Base-by-base conservation (phyloP, 2,329 filamentous ascomycete genomes). In the Alternaria arbusti region DNA sequence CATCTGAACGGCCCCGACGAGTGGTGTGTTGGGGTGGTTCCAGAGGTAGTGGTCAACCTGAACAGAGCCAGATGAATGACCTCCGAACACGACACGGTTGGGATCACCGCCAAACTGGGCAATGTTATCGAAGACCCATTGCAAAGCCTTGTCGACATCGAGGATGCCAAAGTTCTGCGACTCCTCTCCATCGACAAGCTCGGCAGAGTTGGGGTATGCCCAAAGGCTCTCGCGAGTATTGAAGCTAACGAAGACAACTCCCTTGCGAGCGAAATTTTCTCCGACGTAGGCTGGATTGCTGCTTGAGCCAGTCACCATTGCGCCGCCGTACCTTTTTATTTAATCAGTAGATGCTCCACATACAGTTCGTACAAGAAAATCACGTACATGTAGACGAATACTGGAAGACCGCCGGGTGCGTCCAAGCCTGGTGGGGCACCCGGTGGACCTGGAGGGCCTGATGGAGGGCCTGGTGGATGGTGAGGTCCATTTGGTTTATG, bases 201-300 rank as follows among this genome's bases (percentile, higher is more conserved):
- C 81, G 3, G 77, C 71, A 11, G 81, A 82, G 63, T 82, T 73
- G 7, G 81, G 81, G 2, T 81, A 83, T 11, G 80, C 81, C 45
- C 77, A 83, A 45, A 82, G 73, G 60, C 80, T 73, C 52, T 73
- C 71, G 40, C 71, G 70, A 5, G 71, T 73, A 54, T 73, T 73
- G 57, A 73, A 72, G 61, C 67, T 73, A n/a, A 73, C 71, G 28
- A 64, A 73, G 17, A 73, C 54, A 20, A 72, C 70, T 25, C 67
- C 71, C 46, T 72, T 72, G 52, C 67, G 70, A 56, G 71, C 70
- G 54, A 73, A 73, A 30, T 82, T 77, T 70, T 80, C 82, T 64
- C 82, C 82, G 67, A 79, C 80, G 59, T 81, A 67, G 17, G 78
- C 77, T 20, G 81, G 77, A 65, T 82, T 82, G 72, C 79, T 83